Evolutionary conservation across 139 green algal species (phyloP), one percentile per base, ranked within the genome.

Genomic region (Tetratostichococcus sp.): DNA sequence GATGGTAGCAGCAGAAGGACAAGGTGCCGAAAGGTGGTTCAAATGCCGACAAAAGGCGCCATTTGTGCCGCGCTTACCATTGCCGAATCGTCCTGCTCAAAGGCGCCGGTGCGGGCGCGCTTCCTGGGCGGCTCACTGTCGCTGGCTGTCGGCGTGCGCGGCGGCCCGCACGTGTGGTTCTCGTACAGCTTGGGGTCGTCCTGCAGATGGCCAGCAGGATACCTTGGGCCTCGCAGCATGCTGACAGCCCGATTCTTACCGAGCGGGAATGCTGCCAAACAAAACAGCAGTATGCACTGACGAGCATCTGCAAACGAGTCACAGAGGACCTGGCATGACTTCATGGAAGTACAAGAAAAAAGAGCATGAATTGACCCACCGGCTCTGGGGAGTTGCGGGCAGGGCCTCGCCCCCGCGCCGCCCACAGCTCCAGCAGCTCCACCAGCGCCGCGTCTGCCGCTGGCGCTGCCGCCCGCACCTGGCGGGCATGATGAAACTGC

Each of bases 351-450:
- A 21, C 39, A 50, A 50, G 11, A 6, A 50, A 50, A 6, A 50
- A 50, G 39, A n/a, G n/a, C n/a, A n/a, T n/a, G n/a, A n/a, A n/a
- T n/a, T 67, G 14, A 30, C 35, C 6, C 17, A 69, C n/a, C 8
- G 34, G 34, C 42, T 76, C 42, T 67, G 69, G 69, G 5, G 69
- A 74, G 5, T 19, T 65, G 50, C 50, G 50, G 50, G 50, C 50
- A 62, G 22, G 11, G 50, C 50, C 50, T 62, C 50, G 50, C 2
- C 50, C 50, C 0, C 92, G 73, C 35, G 84, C 71, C 19, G 89
- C 91, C 93, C 94, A 98, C n/a, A 84, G 79, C 14, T 79, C 80
- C 34, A 98, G 85, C 72, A 98, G 84, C 79, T 93, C 75, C 30
- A 98, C 91, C 50, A 97, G 85, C 1, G 88, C 75, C 22, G 72